Base-by-base conservation (phyloP, 352 stramenopile genomes). In the Peronospora belbahrii region DNA sequence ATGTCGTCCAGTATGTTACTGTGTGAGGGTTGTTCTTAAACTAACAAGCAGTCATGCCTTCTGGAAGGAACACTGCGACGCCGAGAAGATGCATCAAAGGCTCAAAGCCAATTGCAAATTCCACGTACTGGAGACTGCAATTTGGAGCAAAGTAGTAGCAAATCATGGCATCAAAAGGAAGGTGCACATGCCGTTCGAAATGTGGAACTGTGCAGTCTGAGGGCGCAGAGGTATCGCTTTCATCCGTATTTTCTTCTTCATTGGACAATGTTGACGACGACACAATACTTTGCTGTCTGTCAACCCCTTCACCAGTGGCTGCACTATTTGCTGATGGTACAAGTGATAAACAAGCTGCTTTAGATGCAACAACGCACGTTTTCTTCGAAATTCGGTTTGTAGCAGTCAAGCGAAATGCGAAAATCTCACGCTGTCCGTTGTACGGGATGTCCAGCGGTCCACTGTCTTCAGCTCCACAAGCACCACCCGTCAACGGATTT, bases 81-180 rank as follows among this genome's bases (percentile, higher is more conserved):
- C 66, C 79, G 14, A 93, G 61, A 6, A 70, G 59, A 38, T 93
- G 72, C 60, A 93, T 74, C n/a, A 93, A 65, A 18, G 76, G 59
- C 41, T 93, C 82, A 49, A 89, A 93, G 13, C 82, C 79, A 45
- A 93, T 89, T 6, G 82, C 82, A 49, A 90, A 91, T 60, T 93
- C 82, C 39, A 93, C 61, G 60, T 93, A 91, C 49, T 93, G 79
- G 5, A 93, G 52, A 22, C 46, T 48, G 20, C 45, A 65, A 22
- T 45, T 71, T 13, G 63, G 49, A 13, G 71, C 61, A 39, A 93
- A 93, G 59, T 65, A 83, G 53, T 88, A 93, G 60, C 76, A 91
- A 45, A 93, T 88, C 66, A 88, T 86, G 18, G 76, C 78, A 48
- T 91, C 79, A 35, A 67, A 75, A 3, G 74, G 64, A 27, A 93